A percentile compares a stretch with the other conserved stretches of the same genome.
Conservation (phyloP, 2,329 filamentous ascomycete species). For the Ophiostoma pallidulum region DNA sequence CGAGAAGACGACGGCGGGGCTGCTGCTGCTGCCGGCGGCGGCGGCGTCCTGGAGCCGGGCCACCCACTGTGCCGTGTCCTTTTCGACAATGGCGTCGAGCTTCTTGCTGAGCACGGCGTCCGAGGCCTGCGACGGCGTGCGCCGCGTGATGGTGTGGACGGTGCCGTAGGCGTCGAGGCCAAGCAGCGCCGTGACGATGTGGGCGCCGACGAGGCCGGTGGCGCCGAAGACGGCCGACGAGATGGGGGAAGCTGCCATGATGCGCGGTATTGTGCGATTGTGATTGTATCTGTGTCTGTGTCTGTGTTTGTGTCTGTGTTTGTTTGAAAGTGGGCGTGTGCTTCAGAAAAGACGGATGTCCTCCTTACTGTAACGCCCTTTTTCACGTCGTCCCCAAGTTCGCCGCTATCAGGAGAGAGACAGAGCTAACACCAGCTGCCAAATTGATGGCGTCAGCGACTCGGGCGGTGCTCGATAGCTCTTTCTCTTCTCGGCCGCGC, state of each 20-base stretch:
- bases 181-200: constrained; percentile 63
- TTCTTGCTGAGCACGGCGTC: constrained; percentile 51
- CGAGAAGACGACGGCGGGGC: constrained; percentile 61
- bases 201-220: constrained; percentile 60
- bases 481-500: no score
- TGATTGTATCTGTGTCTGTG: neutral
- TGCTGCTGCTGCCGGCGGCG: neutral
- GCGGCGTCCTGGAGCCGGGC: constrained; percentile 43
- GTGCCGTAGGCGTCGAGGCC: constrained; percentile 39
- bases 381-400: no score
- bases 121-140: constrained; percentile 44
- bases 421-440: no score
- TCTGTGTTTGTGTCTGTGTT: neutral
- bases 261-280: neutral
- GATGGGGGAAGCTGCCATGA: constrained; percentile 9
- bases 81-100: constrained; percentile 55
- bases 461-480: no score
- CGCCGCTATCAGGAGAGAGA: no score
- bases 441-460: no score
- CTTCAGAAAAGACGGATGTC: no score
- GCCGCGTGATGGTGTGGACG: constrained; percentile 58
- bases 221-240: constrained; percentile 45
- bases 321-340: no score
- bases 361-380: no score
- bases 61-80: constrained; percentile 62